Conservation (phyloP, 2,329 filamentous ascomycete species). For the Aspergillus caelatus region DNA sequence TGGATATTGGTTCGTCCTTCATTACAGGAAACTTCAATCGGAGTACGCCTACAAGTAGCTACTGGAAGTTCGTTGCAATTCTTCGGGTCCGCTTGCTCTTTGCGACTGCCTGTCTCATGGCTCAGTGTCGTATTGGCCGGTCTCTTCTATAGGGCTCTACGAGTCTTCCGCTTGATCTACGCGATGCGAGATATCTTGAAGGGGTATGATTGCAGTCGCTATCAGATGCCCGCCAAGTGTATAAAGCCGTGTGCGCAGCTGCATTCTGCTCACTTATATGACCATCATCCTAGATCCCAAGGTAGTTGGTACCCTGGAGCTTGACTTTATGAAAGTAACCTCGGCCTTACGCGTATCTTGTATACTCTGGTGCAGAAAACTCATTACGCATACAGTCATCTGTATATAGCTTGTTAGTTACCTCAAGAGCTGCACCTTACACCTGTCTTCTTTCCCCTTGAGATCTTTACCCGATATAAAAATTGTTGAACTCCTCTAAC, state of each 20-base stretch:
- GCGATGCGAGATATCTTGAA: constrained; percentile 10
- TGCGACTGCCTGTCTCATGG: not conserved
- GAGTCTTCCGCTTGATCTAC: constrained; percentile 2
- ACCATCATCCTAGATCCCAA: constrained; percentile 17
- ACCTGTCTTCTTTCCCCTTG: constrained; percentile 28
- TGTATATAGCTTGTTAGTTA: constrained; percentile 9
- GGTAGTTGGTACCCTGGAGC: constrained; percentile 23
- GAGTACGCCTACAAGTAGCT: constrained; percentile 19
- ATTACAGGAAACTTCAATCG: constrained; percentile 10
- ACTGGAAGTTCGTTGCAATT: constrained; percentile 28
- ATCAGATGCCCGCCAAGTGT: constrained; percentile 24
- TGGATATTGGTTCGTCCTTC: constrained; percentile 17
- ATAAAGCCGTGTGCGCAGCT: constrained; percentile 32
- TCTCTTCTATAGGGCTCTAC: not conserved
- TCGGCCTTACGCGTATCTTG: constrained; percentile 24
- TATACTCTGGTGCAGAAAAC: constrained; percentile 23
- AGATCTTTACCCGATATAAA: constrained; percentile 13
- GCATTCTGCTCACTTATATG: constrained; percentile 34
- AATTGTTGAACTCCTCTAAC: not conserved
- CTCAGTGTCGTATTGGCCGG: not conserved
- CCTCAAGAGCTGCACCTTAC: not conserved
- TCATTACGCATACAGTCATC: constrained; percentile 28
- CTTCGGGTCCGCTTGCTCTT: not conserved
- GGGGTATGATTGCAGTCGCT: constrained; percentile 1
- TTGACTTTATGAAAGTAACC: constrained; percentile 32